These are phyloP conservation scores for Neostapfia colusana DNA, from an alignment of 176 grass and related monocot genomes.

Conservation along the genomic window DNA sequence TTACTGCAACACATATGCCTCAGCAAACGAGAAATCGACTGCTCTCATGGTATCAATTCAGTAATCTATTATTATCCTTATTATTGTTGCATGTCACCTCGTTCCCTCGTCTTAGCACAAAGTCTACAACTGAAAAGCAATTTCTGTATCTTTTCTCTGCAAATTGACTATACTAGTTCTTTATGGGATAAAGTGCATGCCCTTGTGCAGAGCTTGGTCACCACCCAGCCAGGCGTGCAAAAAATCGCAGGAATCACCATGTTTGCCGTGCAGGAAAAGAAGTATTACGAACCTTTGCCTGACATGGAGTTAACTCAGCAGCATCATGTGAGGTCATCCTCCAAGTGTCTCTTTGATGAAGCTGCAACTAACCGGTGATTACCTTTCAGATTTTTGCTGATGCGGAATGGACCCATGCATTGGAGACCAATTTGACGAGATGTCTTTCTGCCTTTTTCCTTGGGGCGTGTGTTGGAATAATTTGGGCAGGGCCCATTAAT, in stretches of 20 bases:
- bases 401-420: constrained; percentile 36
- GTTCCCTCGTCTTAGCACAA: constrained; percentile 21
- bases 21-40: neutral
- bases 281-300: constrained; percentile 73
- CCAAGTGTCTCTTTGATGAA: neutral
- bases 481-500: too few relatives aligned
- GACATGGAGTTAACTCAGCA: constrained; percentile 66
- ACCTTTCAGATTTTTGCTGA: constrained; percentile 83
- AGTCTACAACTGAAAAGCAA: neutral
- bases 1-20: neutral
- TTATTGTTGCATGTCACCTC: too few relatives aligned
- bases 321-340: neutral
- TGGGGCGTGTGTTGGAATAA: too few relatives aligned
- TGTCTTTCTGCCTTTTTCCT: neutral
- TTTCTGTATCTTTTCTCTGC: neutral
- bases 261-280: constrained; percentile 81
- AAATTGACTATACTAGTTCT: neutral
- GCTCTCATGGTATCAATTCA: neutral
- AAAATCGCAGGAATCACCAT: constrained; percentile 87
- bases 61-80: too few relatives aligned
- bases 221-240: constrained; percentile 83
- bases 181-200: neutral
- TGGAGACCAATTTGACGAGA: neutral
- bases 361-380: neutral
- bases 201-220: constrained; percentile 73